Base-by-base conservation (phyloP, 495 filamentous ascomycete species). In the Penicillium paxilli region DNA sequence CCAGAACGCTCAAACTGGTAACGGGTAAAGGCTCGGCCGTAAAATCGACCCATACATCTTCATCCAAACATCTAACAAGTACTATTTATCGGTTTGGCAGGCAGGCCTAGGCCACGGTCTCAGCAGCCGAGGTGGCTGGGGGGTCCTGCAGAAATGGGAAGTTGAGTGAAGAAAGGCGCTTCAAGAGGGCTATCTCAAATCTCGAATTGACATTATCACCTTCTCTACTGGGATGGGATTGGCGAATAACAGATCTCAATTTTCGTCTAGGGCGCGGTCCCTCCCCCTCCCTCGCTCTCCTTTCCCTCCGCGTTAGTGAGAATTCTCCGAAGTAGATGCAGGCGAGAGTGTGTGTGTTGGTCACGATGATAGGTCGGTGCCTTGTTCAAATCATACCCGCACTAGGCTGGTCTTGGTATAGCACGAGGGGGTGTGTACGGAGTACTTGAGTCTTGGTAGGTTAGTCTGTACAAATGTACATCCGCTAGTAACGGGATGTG, bases 21-120 rank as follows among this genome's bases (percentile, higher is more conserved):
- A 53, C 12, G 17, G 22, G 51, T 0, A 28, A 40, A 35, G 52
- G 14, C 24, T 48, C 52, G 35, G 44, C 52, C 52, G 52, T 33
- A 19, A 16, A 30, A 42, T 26, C 1, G 30, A 14, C 30, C 11
- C 1, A 2, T 32, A 32, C 11, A 32, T 10, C 25, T 28, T 5
- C 25, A 2, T 32, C 11, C 8, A 12, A 32, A 14, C n/a, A 32
- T 14, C 5, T 32, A 32, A 12, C 12, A 30, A 9, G 5, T 8
- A 8, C 26, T 32, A 32, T 14, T 14, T n/a, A 32, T 32, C 30
- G 26, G 9, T 32, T 4, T n/a, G n/a, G n/a, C n/a, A n/a, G 30
- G 30, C 30, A 32, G 30, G 30, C 30, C 30, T 32, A 32, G 30
- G 30, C 30, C 26, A 12, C 30, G 11, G 30, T n/a, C n/a, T n/a